phyloP scores from a whole-genome alignment of 2,329 filamentous ascomycete species.

The Teratosphaeria epicoccoides region DNA sequence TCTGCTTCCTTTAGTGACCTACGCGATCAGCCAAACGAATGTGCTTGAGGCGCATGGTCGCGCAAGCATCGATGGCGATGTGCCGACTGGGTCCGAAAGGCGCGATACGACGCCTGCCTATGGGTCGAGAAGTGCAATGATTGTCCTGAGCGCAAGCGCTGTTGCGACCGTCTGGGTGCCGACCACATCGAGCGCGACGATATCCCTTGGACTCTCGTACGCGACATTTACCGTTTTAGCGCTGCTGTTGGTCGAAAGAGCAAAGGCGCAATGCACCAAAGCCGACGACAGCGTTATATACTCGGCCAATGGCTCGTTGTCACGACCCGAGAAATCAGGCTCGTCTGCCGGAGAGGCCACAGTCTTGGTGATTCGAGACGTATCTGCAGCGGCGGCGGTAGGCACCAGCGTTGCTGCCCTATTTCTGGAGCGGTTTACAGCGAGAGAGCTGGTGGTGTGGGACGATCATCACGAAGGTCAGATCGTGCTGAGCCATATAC shows the following conservation, averaged over 20 bases:
- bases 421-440: constrained; percentile 17
- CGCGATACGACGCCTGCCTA: constrained; percentile 3
- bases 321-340: background rate
- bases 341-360: constrained; percentile 13
- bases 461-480: background rate
- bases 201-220: constrained; percentile 33
- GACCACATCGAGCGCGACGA: constrained; percentile 25
- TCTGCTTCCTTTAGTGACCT: constrained; percentile 19
- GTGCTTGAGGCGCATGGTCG: constrained; percentile 5
- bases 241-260: constrained; percentile 32
- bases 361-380: constrained; percentile 18
- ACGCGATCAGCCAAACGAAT: constrained; percentile 9
- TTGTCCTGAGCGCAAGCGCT: constrained; percentile 27
- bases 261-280: constrained; percentile 12
- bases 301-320: constrained; percentile 26
- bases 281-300: constrained; percentile 20
- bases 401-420: constrained; percentile 18
- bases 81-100: constrained; percentile 10
- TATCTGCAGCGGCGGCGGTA: constrained; percentile 19
- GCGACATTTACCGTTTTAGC: constrained; percentile 31
- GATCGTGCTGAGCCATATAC: constrained; percentile 10
- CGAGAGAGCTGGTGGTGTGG: constrained; percentile 17
- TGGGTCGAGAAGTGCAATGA: constrained; percentile 23
- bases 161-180: constrained; percentile 25
- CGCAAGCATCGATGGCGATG: background rate